Evolutionary conservation across 495 filamentous ascomycete genomes (phyloP).

Genomic region (Aspergillus hancockii): DNA sequence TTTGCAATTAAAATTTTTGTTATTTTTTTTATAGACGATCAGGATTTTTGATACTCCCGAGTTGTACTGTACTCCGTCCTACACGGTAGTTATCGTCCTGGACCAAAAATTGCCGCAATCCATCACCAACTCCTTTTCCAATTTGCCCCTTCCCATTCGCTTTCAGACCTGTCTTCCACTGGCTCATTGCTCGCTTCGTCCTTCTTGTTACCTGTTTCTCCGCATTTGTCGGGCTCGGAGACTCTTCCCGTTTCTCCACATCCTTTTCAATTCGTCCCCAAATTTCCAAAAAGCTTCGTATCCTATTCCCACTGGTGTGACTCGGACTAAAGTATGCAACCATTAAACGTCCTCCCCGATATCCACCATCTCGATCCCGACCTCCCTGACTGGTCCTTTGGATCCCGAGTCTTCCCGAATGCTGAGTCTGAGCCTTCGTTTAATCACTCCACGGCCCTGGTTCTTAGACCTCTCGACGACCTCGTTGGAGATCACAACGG

Average conservation of each 20-base stretch:
- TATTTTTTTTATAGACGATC: not conserved
- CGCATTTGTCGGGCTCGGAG: slow-evolving; percentile 29
- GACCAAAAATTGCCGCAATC: slow-evolving; percentile 25
- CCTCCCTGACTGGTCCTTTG: slow-evolving; percentile 31
- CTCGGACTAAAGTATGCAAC: slow-evolving; percentile 39
- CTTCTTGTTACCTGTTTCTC: slow-evolving; percentile 18
- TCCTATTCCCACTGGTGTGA: slow-evolving; percentile 28
- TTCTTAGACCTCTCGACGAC: slow-evolving; percentile 32
- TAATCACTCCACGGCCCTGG: slow-evolving; percentile 28
- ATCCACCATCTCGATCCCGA: slow-evolving; percentile 35
- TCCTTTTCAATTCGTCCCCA: slow-evolving; percentile 22
- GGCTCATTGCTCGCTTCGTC: slow-evolving; percentile 6
- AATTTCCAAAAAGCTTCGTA: slow-evolving; percentile 37
- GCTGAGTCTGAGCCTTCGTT: slow-evolving; percentile 30
- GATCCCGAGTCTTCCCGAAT: slow-evolving; percentile 47
- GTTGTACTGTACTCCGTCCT: slow-evolving; percentile 18
- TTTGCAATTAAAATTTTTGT: not conserved
- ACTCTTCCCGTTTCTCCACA: slow-evolving; percentile 24
- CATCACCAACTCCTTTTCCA: slow-evolving; percentile 2
- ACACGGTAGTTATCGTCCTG: slow-evolving; percentile 28
- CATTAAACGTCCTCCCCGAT: slow-evolving; percentile 32
- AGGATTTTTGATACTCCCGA: slow-evolving; percentile 1
- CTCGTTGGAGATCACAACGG: slow-evolving; percentile 27
- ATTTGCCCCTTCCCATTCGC: slow-evolving; percentile 12
- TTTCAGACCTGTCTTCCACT: slow-evolving; percentile 4